phyloP scores from a whole-genome alignment of 139 green algal genomes.

The Dunaliella primolecta region DNA sequence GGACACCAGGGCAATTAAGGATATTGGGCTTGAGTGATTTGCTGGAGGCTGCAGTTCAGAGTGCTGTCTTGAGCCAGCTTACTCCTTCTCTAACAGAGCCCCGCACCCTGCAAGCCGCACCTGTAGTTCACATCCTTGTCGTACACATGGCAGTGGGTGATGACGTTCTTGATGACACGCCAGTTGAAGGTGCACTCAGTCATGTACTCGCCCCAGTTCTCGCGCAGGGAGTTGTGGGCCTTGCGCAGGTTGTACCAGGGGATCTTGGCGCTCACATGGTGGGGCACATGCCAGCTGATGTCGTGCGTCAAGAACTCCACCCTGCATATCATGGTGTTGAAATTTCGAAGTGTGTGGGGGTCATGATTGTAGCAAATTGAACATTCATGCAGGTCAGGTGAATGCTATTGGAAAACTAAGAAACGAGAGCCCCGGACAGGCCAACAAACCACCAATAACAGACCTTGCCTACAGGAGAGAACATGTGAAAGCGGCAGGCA shows the following conservation, averaged over 20 bases:
- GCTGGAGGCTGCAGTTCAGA: too few relatives aligned
- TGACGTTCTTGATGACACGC: constrained; percentile 91
- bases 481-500: too few relatives aligned
- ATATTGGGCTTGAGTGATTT: too few relatives aligned
- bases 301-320: constrained; percentile 95
- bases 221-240: constrained; percentile 61
- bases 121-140: constrained; percentile 81
- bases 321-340: constrained; percentile 55
- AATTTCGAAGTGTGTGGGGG: too few relatives aligned
- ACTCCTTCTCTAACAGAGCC: too few relatives aligned
- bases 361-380: too few relatives aligned
- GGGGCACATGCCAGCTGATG: constrained; percentile 95
- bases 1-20: too few relatives aligned
- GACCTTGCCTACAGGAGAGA: too few relatives aligned
- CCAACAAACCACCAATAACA: neutral
- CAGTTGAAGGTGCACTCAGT: constrained; percentile 89
- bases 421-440: neutral
- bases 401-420: constrained; percentile 8
- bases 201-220: constrained; percentile 94
- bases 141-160: constrained; percentile 89
- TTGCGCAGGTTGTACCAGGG: constrained; percentile 93
- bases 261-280: constrained; percentile 94
- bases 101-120: constrained; percentile 24
- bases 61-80: too few relatives aligned
- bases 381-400: too few relatives aligned